Conservation (phyloP, 2,329 filamentous ascomycete genomes). For the Nemania sp. region DNA sequence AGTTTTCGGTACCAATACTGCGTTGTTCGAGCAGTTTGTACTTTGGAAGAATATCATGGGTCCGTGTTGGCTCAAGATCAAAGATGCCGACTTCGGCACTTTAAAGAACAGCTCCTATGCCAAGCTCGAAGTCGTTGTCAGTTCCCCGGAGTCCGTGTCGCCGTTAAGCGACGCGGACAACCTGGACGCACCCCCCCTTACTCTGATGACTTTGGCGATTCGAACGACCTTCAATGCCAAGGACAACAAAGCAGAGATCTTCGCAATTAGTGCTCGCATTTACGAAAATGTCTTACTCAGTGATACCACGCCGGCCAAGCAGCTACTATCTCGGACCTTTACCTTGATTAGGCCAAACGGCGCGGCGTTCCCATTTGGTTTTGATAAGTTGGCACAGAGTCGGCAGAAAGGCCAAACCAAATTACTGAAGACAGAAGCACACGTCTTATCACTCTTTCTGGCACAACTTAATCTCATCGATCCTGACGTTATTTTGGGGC, state of each 20-base stretch:
- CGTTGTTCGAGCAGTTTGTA: constrained; percentile 96
- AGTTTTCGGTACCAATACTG: constrained; percentile 91
- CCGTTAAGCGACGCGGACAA: constrained; percentile 77
- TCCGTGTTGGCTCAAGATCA: constrained; percentile 93
- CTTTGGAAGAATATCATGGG: constrained; percentile 99
- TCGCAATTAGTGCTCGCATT: constrained; percentile 87
- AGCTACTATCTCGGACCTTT: constrained; percentile 86
- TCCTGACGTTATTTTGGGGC: constrained; percentile 90
- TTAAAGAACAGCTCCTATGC: constrained; percentile 96
- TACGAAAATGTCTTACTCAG: constrained; percentile 88
- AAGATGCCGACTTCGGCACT: constrained; percentile 79
- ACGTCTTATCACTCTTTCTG: constrained; percentile 85
- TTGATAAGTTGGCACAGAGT: constrained; percentile 74
- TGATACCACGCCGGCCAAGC: constrained; percentile 86
- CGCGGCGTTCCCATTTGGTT: constrained; percentile 79
- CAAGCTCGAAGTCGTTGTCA: constrained; percentile 86
- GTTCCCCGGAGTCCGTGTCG: constrained; percentile 76
- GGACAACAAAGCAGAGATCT: constrained; percentile 94
- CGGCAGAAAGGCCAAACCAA: constrained; percentile 78
- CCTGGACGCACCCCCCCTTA: constrained; percentile 82
- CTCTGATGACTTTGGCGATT: constrained; percentile 92
- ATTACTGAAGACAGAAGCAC: constrained; percentile 80
- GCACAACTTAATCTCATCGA: constrained; percentile 87
- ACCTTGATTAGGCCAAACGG: constrained; percentile 85
- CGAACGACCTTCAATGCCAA: constrained; percentile 87